These are phyloP conservation scores for Alternaria sp. DNA, from an alignment of 2,329 filamentous ascomycete species.

Conservation along the genomic window DNA sequence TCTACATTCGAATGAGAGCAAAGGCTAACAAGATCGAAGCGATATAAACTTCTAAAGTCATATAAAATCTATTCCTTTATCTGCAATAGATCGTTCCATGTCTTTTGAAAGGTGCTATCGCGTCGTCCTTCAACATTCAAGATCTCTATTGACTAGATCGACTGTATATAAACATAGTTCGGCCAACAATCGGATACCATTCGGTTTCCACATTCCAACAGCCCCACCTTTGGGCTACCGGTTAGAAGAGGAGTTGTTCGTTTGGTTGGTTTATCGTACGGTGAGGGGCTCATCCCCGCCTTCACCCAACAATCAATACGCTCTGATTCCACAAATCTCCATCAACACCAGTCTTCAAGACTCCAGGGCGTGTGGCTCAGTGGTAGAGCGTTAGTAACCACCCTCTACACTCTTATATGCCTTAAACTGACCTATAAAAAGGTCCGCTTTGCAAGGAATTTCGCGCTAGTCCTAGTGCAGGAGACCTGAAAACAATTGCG, in stretches of 20 bases:
- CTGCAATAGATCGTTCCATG: no score
- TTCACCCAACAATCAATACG: rapidly evolving
- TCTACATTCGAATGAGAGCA: no score
- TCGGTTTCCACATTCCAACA: background rate
- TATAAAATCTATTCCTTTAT: no score
- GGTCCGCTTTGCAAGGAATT: slow-evolving; percentile 37
- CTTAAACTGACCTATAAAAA: no score
- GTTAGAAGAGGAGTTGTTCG: background rate
- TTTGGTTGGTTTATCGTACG: background rate
- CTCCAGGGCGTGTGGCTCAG: slow-evolving; percentile 40
- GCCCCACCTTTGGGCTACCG: background rate
- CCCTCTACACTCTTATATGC: no score
- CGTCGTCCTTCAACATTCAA: background rate
- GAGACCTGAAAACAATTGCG: slow-evolving; percentile 16
- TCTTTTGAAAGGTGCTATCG: background rate
- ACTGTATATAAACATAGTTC: background rate
- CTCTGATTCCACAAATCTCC: background rate
- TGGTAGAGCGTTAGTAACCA: slow-evolving; percentile 37
- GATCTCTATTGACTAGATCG: background rate
- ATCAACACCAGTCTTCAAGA: background rate
- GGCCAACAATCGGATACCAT: background rate
- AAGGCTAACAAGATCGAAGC: background rate
- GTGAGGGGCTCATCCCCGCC: background rate
- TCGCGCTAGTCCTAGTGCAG: background rate
- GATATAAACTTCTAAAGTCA: background rate